A percentile compares a stretch with the other conserved stretches of the same genome.
Evolutionary conservation across 2,329 filamentous ascomycete genomes (phyloP).

Genomic region (Cladorrhinum sp.): DNA sequence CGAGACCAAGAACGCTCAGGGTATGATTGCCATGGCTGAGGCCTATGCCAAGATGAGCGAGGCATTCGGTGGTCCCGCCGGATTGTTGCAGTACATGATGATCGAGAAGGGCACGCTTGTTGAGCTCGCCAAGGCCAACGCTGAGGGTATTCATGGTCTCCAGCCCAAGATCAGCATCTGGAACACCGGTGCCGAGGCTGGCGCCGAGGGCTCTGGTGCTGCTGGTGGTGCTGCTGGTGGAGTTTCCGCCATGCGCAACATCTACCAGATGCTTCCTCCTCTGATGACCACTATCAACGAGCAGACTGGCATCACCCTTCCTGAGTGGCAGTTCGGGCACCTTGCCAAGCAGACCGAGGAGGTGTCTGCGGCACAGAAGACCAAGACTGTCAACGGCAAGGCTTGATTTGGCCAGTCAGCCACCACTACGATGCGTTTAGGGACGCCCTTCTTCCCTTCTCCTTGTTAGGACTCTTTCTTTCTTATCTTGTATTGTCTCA

Average conservation of each 20-base stretch:
- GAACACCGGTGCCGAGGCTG: slow-evolving; percentile 66
- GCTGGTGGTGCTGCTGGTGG: slow-evolving; percentile 40
- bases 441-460: not conserved
- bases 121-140: slow-evolving; percentile 75
- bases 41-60: slow-evolving; percentile 71
- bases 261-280: slow-evolving; percentile 82
- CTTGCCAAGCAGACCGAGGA: slow-evolving; percentile 37
- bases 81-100: slow-evolving; percentile 83
- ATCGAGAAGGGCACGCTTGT: slow-evolving; percentile 78
- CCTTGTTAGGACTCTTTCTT: not conserved
- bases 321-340: slow-evolving; percentile 68
- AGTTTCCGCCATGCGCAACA: slow-evolving; percentile 69
- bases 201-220: slow-evolving; percentile 33
- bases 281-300: slow-evolving; percentile 83
- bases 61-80: slow-evolving; percentile 74
- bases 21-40: slow-evolving; percentile 71
- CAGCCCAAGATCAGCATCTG: slow-evolving; percentile 89
- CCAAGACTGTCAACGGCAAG: slow-evolving; percentile 13
- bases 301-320: slow-evolving; percentile 79
- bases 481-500: not conserved
- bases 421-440: not conserved
- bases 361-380: slow-evolving; percentile 43
- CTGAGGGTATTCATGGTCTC: slow-evolving; percentile 68
- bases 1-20: slow-evolving; percentile 73
- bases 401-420: not conserved